Percentiles rank a stretch among this genome's conserved stretches.
Evolutionary conservation across 768 basidiomycete species (phyloP).

Genomic region (Termitomyces sp.): DNA sequence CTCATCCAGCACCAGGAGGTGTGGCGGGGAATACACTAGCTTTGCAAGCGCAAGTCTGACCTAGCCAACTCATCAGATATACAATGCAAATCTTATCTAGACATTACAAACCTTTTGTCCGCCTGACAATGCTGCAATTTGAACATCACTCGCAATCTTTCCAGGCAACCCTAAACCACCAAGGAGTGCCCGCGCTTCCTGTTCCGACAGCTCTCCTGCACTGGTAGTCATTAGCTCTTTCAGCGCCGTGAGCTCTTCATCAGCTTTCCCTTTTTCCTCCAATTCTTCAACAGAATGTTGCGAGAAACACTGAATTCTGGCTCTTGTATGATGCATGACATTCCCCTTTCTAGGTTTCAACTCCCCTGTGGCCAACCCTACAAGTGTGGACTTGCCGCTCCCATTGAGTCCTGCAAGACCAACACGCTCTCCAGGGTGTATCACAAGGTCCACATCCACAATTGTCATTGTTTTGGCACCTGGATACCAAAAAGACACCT

Average conservation of each 20-base stretch:
- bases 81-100: neutral
- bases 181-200: slow-evolving; percentile 32
- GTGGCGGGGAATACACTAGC: slow-evolving; percentile 47
- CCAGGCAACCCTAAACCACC: slow-evolving; percentile 40
- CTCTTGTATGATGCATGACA: slow-evolving; percentile 45
- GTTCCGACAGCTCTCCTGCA: slow-evolving; percentile 24
- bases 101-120: slow-evolving; percentile 40
- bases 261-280: slow-evolving; percentile 22
- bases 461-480: slow-evolving; percentile 15
- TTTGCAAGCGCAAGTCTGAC: slow-evolving; percentile 56
- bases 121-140: slow-evolving; percentile 40
- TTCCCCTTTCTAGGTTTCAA: slow-evolving; percentile 39
- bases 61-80: slow-evolving; percentile 17
- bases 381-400: slow-evolving; percentile 41
- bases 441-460: slow-evolving; percentile 15
- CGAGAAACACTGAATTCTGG: slow-evolving; percentile 53
- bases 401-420: slow-evolving; percentile 30
- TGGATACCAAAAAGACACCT: slow-evolving; percentile 17
- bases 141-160: slow-evolving; percentile 34
- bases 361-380: slow-evolving; percentile 15
- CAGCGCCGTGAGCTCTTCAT: slow-evolving; percentile 14
- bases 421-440: slow-evolving; percentile 21
- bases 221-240: slow-evolving; percentile 15
- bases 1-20: slow-evolving; percentile 52
- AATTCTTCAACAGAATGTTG: slow-evolving; percentile 56